phyloP scores from a whole-genome alignment of 306 rosid species.

The Rosa lucieae region DNA sequence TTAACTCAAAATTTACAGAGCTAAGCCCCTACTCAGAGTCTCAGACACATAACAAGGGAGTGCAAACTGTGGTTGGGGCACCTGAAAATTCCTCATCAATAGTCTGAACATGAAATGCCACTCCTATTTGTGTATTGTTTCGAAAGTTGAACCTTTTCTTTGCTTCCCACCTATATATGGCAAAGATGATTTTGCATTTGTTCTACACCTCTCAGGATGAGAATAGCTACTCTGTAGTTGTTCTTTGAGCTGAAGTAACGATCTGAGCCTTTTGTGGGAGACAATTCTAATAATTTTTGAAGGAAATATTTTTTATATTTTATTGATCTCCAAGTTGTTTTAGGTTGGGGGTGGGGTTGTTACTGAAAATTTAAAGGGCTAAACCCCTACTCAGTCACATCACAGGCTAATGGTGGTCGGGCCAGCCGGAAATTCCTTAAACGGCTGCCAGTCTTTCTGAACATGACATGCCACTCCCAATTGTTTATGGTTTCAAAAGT shows the following conservation, averaged over 20 bases:
- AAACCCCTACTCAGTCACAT: not conserved
- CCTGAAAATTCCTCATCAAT: not conserved
- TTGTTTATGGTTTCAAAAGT: not conserved
- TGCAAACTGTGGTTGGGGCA: not conserved
- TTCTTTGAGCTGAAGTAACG: slow-evolving; percentile 6
- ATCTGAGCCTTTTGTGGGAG: slow-evolving; percentile 18
- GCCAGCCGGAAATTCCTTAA: not conserved
- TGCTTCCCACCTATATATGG: not conserved
- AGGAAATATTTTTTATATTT: not conserved
- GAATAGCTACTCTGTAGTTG: slow-evolving; percentile 19
- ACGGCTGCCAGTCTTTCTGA: not conserved
- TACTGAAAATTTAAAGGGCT: not conserved
- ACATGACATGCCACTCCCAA: not conserved
- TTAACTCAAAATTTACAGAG: not conserved
- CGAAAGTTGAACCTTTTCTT: not conserved
- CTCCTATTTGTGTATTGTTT: not conserved
- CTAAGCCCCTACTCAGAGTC: not conserved
- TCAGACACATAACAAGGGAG: not conserved
- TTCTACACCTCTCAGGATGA: slow-evolving; percentile 19
- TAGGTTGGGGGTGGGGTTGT: not conserved
- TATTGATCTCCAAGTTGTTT: not conserved
- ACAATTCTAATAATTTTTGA: not conserved
- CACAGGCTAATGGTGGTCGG: not conserved
- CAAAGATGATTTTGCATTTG: slow-evolving; percentile 7
- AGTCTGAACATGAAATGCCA: not conserved